These are phyloP conservation scores for Raddia guianensis DNA, from an alignment of 176 grass and related monocot species.

Conservation along the genomic window DNA sequence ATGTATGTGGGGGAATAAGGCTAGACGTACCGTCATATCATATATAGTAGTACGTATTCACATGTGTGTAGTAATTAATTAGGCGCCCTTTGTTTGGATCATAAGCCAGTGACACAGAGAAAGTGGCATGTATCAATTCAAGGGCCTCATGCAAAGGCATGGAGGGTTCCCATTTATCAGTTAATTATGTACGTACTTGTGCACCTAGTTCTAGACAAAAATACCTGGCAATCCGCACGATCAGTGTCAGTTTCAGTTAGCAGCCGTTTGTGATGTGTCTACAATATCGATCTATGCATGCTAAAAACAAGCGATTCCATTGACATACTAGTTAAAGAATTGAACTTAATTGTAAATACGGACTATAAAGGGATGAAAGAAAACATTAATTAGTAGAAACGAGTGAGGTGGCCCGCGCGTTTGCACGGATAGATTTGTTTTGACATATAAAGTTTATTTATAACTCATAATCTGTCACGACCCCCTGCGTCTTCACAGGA, in stretches of 20 bases:
- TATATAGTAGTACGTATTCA: neutral
- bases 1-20: constrained; percentile 7
- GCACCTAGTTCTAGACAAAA: neutral
- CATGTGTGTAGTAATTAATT: neutral
- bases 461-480: too few relatives aligned
- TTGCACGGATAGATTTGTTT: too few relatives aligned
- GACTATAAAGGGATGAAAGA: too few relatives aligned
- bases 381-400: too few relatives aligned
- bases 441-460: too few relatives aligned
- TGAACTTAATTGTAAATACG: neutral
- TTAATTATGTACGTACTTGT: neutral
- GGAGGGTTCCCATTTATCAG: neutral
- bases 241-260: neutral
- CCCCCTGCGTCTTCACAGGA: too few relatives aligned
- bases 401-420: too few relatives aligned
- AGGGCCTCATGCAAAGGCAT: constrained; percentile 30
- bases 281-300: too few relatives aligned
- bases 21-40: neutral
- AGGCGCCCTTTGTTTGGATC: neutral
- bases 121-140: neutral
- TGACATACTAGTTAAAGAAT: neutral
- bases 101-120: neutral
- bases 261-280: neutral
- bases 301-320: neutral
- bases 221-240: neutral